Conservation (phyloP, 768 basidiomycete genomes). For the Mycena capillaripes region DNA sequence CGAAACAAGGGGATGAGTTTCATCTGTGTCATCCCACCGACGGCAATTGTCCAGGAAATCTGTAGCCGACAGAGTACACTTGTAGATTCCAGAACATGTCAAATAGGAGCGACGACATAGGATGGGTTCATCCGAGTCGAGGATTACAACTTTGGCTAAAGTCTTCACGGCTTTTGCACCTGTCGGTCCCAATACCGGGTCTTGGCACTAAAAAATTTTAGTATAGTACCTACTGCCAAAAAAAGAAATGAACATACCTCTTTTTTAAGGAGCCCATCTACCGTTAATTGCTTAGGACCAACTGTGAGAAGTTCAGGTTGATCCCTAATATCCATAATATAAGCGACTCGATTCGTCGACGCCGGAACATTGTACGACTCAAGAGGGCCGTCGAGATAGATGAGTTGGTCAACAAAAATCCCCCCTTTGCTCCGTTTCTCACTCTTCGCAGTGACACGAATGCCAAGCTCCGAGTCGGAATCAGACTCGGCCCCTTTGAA, state of each 20-base stretch:
- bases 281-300: neutral
- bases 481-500: too few relatives aligned
- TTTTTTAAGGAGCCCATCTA: constrained; percentile 1
- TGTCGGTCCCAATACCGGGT: neutral
- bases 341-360: neutral
- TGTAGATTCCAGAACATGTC: neutral
- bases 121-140: neutral
- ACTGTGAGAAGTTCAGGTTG: neutral
- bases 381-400: neutral
- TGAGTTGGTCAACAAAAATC: neutral
- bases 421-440: too few relatives aligned
- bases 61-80: neutral
- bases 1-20: neutral
- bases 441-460: too few relatives aligned
- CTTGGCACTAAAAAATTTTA: constrained; percentile 3
- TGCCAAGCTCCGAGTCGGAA: too few relatives aligned
- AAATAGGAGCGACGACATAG: neutral
- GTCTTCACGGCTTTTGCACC: neutral
- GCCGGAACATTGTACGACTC: constrained; percentile 2
- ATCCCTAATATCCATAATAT: neutral
- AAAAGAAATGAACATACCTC: neutral
- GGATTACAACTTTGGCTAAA: neutral
- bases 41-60: neutral
- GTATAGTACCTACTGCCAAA: neutral
- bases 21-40: neutral